These are phyloP conservation scores for Linnemannia hyalina DNA, from an alignment of 192 early-diverging fungal species.

Conservation along the genomic window DNA sequence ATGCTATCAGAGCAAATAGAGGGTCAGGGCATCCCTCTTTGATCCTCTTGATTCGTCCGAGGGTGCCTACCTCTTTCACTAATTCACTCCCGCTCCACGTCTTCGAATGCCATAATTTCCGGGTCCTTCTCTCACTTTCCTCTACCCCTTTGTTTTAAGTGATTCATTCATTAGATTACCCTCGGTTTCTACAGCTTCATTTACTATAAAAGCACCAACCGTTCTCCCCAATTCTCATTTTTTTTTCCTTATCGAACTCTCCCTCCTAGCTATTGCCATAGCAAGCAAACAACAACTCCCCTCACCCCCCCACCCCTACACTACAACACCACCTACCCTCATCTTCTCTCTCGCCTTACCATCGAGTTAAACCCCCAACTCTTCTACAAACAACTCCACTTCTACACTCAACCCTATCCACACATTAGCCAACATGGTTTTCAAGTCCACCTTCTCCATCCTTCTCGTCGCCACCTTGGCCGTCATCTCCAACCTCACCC, in stretches of 20 bases:
- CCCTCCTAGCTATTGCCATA: constrained; percentile 11
- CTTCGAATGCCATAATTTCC: background rate
- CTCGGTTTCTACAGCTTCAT: background rate
- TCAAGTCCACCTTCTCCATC: constrained; percentile 37
- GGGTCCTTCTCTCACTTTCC: background rate
- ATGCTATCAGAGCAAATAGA: background rate
- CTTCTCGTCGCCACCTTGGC: constrained; percentile 42
- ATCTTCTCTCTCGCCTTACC: background rate
- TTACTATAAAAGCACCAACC: background rate
- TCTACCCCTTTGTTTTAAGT: background rate
- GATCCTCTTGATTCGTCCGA: background rate
- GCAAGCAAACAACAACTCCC: background rate
- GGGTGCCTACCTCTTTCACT: background rate
- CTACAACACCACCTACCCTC: background rate
- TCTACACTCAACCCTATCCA: background rate
- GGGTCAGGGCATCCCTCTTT: background rate
- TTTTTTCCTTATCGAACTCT: constrained; percentile 6
- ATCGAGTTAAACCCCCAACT: background rate
- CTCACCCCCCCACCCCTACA: background rate
- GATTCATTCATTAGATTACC: background rate
- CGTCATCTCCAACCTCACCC: constrained; percentile 32
- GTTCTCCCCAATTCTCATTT: background rate
- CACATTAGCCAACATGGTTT: constrained; percentile 16
- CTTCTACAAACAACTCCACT: background rate
- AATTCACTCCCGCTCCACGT: background rate